phyloP scores from a whole-genome alignment of 768 basidiomycete species.

The Brasilioporus rufonigricans region DNA sequence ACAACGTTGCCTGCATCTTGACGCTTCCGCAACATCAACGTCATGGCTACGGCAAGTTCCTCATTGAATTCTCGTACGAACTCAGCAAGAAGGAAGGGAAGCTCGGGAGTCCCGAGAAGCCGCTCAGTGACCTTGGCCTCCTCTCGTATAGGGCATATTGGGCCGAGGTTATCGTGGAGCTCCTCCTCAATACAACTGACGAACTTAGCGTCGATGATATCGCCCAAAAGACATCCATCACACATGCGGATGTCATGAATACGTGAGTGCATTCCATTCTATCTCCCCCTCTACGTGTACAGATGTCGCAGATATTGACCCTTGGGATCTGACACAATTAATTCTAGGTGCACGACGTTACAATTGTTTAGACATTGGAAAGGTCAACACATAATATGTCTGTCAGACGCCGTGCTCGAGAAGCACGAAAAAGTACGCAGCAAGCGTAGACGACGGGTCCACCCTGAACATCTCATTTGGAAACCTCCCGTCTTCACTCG shows the following conservation, averaged over 20 bases:
- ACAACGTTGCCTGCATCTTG: conserved; percentile 98
- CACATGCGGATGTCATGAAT: conserved; percentile 96
- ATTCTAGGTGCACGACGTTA: conserved; percentile 80
- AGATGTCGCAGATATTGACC: background rate
- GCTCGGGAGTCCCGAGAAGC: conserved; percentile 96
- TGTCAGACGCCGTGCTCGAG: conserved; percentile 88
- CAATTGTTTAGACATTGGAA: conserved; percentile 97
- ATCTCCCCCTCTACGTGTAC: background rate
- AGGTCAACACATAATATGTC: conserved; percentile 88
- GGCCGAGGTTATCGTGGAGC: conserved; percentile 94
- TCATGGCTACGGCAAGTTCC: conserved; percentile 89
- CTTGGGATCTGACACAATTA: conserved; percentile 13
- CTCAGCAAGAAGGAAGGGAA: conserved; percentile 95
- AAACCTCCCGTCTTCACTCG: conserved; percentile 93
- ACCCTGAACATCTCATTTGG: conserved; percentile 82
- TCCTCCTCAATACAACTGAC: conserved; percentile 65
- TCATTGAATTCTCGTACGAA: conserved; percentile 99
- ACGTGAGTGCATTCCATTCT: conserved; percentile 63
- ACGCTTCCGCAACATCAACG: conserved; percentile 99
- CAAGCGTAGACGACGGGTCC: conserved; percentile 78
- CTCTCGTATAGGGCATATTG: conserved; percentile 94
- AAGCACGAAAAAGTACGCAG: conserved; percentile 81
- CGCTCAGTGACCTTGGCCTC: conserved; percentile 90
- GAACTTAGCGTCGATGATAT: conserved; percentile 96
- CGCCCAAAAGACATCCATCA: conserved; percentile 92